A percentile compares a stretch with the other conserved stretches of the same genome.
These are phyloP conservation scores for Ophiostoma tasmaniense DNA, from an alignment of 2,329 filamentous ascomycete species.

Conservation along the genomic window DNA sequence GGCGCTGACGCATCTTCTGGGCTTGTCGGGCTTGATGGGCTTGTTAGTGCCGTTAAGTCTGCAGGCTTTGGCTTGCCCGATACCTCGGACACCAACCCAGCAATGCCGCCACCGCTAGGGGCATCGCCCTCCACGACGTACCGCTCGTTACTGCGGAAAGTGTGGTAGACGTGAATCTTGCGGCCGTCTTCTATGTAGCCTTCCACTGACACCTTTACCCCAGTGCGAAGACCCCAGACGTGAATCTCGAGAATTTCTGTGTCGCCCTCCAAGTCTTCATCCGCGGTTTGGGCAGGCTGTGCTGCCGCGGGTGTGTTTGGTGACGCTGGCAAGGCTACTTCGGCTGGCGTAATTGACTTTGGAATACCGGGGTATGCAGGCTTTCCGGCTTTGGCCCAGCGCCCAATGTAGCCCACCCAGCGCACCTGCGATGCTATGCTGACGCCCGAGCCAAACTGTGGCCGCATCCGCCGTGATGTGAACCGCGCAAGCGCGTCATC, in stretches of 20 bases:
- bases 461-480: slow-evolving; percentile 81
- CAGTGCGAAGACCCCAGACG: slow-evolving; percentile 77
- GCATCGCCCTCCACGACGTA: slow-evolving; percentile 54
- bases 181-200: slow-evolving; percentile 85
- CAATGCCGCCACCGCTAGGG: slow-evolving; percentile 40
- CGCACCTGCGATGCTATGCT: slow-evolving; percentile 88
- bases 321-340: not conserved
- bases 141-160: slow-evolving; percentile 66
- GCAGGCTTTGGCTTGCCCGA: slow-evolving; percentile 24
- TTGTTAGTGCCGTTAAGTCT: not conserved
- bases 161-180: slow-evolving; percentile 74
- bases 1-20: not conserved
- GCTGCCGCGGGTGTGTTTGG: not conserved
- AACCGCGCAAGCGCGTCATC: slow-evolving; percentile 48
- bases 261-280: slow-evolving; percentile 51
- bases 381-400: slow-evolving; percentile 59
- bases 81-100: slow-evolving; percentile 48
- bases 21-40: not conserved
- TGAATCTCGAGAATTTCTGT: slow-evolving; percentile 85
- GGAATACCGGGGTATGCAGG: slow-evolving; percentile 40
- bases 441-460: slow-evolving; percentile 74
- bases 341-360: not conserved
- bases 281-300: not conserved
- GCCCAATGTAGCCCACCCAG: slow-evolving; percentile 80
- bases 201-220: slow-evolving; percentile 79